Base-by-base conservation (phyloP, 2,329 filamentous ascomycete genomes). In the Fusarium mexicanum region DNA sequence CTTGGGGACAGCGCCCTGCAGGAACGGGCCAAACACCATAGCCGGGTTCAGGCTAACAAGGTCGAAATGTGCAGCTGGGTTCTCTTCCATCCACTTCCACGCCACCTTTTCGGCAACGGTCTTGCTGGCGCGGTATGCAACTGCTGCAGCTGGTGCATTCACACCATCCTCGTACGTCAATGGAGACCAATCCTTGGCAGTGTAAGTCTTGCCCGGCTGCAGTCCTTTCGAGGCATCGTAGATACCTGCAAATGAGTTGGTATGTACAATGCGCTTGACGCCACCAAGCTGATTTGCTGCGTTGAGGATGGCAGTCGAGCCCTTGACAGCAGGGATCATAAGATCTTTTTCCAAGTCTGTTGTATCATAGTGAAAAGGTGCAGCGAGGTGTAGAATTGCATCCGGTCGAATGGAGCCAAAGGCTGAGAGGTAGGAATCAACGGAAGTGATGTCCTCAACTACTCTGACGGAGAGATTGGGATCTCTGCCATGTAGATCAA, bases 161-260 rank as follows among this genome's bases (percentile, higher is more conserved):
- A 44, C 50, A 6, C 64, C 64, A 38, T 67, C 64, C 6, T 66
- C 50, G 3, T 67, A 67, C 0, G 61, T 66, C 43, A 66, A 51
- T 1, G 64, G 64, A 1, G 64, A 67, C 64, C 64, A 67, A 9
- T 66, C 64, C 5, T 59, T 29, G 2, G 61, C 43, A 8, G 61
- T 67, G 6, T 67, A 67, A 6, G 59, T 17, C 14, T 67, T 67
- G 4, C 37, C 64, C 4, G 61, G 50, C 24, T 67, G 64, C 11
- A 38, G 31, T 18, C 64, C 61, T 14, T 67, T 67, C 0, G 64
- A 44, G 4, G 64, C 64, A 26, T 67, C 64, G 9, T 67, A 67
- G 18, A 67, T 67, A 3, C 64, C 64, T 13, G 64, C 64, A 24
- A 67, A 67, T 1, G 64, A 67, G 9, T 67, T 67, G 35, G 64